Percentiles rank a stretch among this genome's conserved stretches.
Evolutionary conservation across 1,139 yeast species (phyloP).

Genomic region (Candida anutae): DNA sequence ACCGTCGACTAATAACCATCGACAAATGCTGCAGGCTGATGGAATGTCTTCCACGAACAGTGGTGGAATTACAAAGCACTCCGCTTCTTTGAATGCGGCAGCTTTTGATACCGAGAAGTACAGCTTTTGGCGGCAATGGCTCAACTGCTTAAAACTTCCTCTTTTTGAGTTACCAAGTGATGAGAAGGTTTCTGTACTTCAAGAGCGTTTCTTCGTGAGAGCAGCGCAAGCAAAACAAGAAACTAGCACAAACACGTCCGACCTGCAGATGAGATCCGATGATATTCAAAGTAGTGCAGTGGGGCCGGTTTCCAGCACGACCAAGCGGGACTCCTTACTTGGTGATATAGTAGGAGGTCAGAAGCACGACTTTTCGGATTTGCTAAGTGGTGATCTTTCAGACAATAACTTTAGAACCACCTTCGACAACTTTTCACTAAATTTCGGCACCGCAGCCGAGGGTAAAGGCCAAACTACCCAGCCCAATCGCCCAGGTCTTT

Average conservation of each 20-base stretch:
- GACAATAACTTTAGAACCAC: constrained; percentile 25
- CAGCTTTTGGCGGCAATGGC: constrained; percentile 28
- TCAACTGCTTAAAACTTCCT: constrained; percentile 32
- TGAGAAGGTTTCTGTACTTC: constrained; percentile 21
- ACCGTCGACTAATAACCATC: not conserved
- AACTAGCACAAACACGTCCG: not conserved
- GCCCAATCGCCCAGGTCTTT: too few relatives aligned
- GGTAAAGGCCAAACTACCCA: too few relatives aligned
- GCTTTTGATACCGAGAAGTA: constrained; percentile 16
- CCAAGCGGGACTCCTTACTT: constrained; percentile 1
- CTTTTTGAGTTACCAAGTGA: constrained; percentile 37
- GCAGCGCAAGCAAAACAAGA: not conserved
- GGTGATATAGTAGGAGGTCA: constrained; percentile 8
- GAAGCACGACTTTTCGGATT: constrained; percentile 33
- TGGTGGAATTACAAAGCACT: too few relatives aligned
- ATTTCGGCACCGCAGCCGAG: constrained; percentile 6
- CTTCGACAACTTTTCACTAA: constrained; percentile 26
- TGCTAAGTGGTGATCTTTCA: constrained; percentile 21
- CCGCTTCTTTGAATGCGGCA: constrained; percentile 20
- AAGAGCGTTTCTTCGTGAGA: constrained; percentile 14
- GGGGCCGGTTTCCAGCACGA: not conserved
- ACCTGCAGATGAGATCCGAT: not conserved
- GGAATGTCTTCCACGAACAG: too few relatives aligned
- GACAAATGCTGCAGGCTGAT: not conserved
- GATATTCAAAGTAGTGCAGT: not conserved